Conservation (phyloP, 768 basidiomycete genomes). For the Phanerochaete carnosa region DNA sequence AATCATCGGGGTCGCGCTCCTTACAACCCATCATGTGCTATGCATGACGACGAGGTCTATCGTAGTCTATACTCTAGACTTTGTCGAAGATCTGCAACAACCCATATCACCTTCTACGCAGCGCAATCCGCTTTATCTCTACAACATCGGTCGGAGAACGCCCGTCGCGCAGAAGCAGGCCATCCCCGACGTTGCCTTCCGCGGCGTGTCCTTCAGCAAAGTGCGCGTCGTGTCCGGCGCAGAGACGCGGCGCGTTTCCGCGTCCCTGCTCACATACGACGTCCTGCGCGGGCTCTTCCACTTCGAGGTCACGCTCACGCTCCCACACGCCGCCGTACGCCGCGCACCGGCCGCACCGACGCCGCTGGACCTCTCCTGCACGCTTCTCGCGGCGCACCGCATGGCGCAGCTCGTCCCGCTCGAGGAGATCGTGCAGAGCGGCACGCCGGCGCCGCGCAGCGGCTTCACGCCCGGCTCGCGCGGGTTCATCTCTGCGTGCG, state of each 20-base stretch:
- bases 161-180: background rate
- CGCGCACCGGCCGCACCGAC: background rate
- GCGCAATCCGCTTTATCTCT: background rate
- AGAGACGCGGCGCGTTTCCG: constrained; percentile 26
- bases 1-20: constrained; percentile 41
- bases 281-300: constrained; percentile 48
- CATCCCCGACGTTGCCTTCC: constrained; percentile 35
- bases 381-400: constrained; percentile 41
- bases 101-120: background rate
- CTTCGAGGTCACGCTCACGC: constrained; percentile 33
- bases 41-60: constrained; percentile 50
- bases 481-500: constrained; percentile 49
- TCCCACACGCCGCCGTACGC: background rate
- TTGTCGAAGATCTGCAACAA: background rate
- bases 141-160: background rate
- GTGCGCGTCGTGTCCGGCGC: background rate
- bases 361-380: constrained; percentile 35
- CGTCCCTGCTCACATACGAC: constrained; percentile 42
- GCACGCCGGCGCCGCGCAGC: constrained; percentile 14
- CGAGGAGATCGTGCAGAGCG: constrained; percentile 4
- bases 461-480: constrained; percentile 25
- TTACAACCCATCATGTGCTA: constrained; percentile 45
- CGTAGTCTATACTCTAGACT: constrained; percentile 38
- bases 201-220: constrained; percentile 24
- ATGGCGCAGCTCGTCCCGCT: constrained; percentile 28